A percentile compares a stretch with the other conserved stretches of the same genome.
Evolutionary conservation across 1,284 basidiomycete species (phyloP).

Genomic region (Marasmius fiardii): DNA sequence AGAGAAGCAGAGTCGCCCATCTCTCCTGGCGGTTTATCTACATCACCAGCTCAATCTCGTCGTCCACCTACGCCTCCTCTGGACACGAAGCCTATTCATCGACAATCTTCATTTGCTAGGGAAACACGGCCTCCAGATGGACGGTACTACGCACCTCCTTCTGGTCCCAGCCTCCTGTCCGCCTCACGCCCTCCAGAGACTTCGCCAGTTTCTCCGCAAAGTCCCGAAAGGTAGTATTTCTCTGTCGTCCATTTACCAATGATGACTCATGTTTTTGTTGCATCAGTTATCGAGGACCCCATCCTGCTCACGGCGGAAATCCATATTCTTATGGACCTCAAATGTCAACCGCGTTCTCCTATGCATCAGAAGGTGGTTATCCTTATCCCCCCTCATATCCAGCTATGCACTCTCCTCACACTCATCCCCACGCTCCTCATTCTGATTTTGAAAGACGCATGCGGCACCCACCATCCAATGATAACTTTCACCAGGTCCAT

Average conservation of each 20-base stretch:
- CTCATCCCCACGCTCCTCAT: neutral
- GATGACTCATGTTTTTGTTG: neutral
- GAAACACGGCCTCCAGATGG: neutral
- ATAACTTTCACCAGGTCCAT: neutral
- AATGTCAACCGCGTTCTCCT: neutral
- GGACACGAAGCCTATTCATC: conserved; percentile 12
- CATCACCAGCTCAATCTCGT: conserved; percentile 12
- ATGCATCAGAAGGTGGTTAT: neutral
- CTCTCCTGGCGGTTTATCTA: neutral
- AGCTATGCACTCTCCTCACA: neutral
- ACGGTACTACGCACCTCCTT: neutral
- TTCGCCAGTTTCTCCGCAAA: neutral
- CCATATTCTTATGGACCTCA: neutral
- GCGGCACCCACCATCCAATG: neutral
- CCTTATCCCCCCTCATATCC: neutral
- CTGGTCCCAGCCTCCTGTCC: conserved; percentile 4
- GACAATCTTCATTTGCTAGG: conserved; percentile 10
- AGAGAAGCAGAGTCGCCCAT: neutral
- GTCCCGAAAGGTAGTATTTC: neutral
- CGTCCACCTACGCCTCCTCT: conserved; percentile 13
- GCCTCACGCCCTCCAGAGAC: neutral
- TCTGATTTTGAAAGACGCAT: neutral
- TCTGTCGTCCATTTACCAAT: neutral
- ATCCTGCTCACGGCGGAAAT: neutral
- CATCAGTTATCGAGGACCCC: neutral